A percentile compares a stretch with the other conserved stretches of the same genome.
Conservation (phyloP, 495 filamentous ascomycete species). For the Aspergillus panamensis region DNA sequence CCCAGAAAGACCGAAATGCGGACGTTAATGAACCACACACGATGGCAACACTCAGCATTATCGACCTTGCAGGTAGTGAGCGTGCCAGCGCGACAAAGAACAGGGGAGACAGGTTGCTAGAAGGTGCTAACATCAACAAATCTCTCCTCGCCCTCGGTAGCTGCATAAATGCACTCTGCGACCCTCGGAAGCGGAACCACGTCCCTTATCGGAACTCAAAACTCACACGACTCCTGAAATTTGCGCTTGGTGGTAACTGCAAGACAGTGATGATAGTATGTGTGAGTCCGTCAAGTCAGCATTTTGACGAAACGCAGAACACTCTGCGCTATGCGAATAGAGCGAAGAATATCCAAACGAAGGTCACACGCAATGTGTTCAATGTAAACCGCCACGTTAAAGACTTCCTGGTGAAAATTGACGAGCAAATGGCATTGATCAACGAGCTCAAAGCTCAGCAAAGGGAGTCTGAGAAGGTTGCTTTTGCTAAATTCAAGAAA, state of each 20-base stretch:
- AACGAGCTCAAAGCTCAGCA: slow-evolving; percentile 91
- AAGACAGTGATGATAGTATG: slow-evolving; percentile 99
- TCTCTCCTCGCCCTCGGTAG: slow-evolving; percentile 91
- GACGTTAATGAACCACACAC: slow-evolving; percentile 92
- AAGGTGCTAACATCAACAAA: slow-evolving; percentile 99
- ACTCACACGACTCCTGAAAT: slow-evolving; percentile 92
- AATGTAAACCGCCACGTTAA: slow-evolving; percentile 99
- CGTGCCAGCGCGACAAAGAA: slow-evolving; percentile 97
- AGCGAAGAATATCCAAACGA: slow-evolving; percentile 99
- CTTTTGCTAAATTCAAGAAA: slow-evolving; percentile 87
- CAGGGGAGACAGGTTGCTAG: slow-evolving; percentile 81
- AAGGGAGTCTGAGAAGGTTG: slow-evolving; percentile 80
- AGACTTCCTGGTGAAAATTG: slow-evolving; percentile 96
- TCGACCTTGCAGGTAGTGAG: slow-evolving; percentile 95
- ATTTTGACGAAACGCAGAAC: slow-evolving; percentile 99
- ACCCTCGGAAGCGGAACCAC: slow-evolving; percentile 87
- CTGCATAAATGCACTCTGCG: slow-evolving; percentile 98
- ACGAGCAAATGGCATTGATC: slow-evolving; percentile 89
- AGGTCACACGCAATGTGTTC: slow-evolving; percentile 96
- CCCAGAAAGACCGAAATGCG: slow-evolving; percentile 90
- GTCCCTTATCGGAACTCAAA: slow-evolving; percentile 98
- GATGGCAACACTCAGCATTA: slow-evolving; percentile 97
- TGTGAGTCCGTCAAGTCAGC: slow-evolving; percentile 91
- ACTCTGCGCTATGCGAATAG: slow-evolving; percentile 96
- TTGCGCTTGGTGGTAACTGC: slow-evolving; percentile 95